Conservation (phyloP, 2,329 filamentous ascomycete species). For the Chaetothyriales sp. region DNA sequence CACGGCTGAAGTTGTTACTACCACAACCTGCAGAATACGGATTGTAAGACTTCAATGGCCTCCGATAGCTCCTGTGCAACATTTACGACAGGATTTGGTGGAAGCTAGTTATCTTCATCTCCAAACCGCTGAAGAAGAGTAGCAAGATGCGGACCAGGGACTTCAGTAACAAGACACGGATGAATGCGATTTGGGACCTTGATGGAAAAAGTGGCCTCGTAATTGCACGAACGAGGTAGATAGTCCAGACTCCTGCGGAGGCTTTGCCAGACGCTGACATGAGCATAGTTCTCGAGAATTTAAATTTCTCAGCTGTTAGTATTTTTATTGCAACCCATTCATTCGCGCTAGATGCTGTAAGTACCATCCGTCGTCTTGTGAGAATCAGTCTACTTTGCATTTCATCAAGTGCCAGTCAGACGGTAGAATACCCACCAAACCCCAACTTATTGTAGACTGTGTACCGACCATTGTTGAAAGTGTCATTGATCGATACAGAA, state of each 20-base stretch:
- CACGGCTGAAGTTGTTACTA: too few relatives aligned
- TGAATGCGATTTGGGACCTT: constrained; percentile 18
- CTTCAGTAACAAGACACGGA: constrained; percentile 19
- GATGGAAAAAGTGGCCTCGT: constrained; percentile 10
- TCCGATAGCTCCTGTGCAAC: too few relatives aligned
- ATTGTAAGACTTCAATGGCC: too few relatives aligned
- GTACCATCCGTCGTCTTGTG: background rate
- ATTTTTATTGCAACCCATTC: constrained; percentile 3
- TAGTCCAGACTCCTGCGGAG: background rate
- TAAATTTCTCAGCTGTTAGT: constrained; percentile 1
- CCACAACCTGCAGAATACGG: too few relatives aligned
- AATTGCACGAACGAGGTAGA: background rate
- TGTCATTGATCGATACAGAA: constrained; percentile 22
- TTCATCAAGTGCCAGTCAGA: constrained; percentile 28
- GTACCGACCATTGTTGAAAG: constrained; percentile 21
- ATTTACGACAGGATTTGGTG: constrained; percentile 2
- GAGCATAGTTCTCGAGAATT: background rate
- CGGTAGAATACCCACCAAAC: constrained; percentile 28
- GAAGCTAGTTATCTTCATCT: too few relatives aligned
- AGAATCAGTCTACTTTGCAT: constrained; percentile 22
- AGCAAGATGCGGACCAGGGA: background rate
- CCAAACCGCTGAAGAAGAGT: too few relatives aligned
- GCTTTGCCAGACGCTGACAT: background rate
- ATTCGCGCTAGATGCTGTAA: background rate
- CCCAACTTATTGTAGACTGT: constrained; percentile 30